A percentile compares a stretch with the other conserved stretches of the same genome.
These are phyloP conservation scores for Skeletonema marinoi DNA, from an alignment of 108 stramenopile species.

Conservation along the genomic window DNA sequence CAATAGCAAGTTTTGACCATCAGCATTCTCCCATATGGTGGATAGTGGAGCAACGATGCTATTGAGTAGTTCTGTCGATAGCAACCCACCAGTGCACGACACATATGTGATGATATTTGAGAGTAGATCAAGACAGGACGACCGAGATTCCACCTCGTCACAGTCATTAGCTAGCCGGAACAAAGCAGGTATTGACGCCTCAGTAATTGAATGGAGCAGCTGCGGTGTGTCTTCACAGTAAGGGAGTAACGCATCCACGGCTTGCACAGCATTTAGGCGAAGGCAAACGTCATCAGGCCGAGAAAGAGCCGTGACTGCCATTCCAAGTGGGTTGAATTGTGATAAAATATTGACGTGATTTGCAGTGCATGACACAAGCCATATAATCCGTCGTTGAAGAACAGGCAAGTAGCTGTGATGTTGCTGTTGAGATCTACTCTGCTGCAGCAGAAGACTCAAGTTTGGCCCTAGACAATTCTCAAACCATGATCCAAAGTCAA, in stretches of 20 bases:
- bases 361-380: conserved; percentile 43
- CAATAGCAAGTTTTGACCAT: conserved; percentile 40
- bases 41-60: conserved; percentile 34
- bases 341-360: conserved; percentile 22
- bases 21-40: conserved; percentile 40
- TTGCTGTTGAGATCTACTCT: not conserved
- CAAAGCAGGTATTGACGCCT: conserved; percentile 22
- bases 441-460: conserved; percentile 16
- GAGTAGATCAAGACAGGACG: conserved; percentile 38
- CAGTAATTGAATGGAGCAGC: conserved; percentile 24
- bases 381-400: conserved; percentile 39
- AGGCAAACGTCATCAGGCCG: conserved; percentile 17
- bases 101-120: conserved; percentile 32
- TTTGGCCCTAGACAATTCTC: conserved; percentile 26
- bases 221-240: conserved; percentile 21
- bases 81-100: conserved; percentile 11
- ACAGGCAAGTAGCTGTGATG: conserved; percentile 27
- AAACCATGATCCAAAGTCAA: conserved; percentile 32
- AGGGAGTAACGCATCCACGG: conserved; percentile 35
- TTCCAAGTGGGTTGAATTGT: conserved; percentile 20
- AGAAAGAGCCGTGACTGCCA: conserved; percentile 21
- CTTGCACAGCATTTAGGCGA: conserved; percentile 28
- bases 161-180: conserved; percentile 42
- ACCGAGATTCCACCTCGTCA: conserved; percentile 32
- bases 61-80: conserved; percentile 31